phyloP scores from a whole-genome alignment of 1,139 yeast species.

The Yarrowia galli region DNA sequence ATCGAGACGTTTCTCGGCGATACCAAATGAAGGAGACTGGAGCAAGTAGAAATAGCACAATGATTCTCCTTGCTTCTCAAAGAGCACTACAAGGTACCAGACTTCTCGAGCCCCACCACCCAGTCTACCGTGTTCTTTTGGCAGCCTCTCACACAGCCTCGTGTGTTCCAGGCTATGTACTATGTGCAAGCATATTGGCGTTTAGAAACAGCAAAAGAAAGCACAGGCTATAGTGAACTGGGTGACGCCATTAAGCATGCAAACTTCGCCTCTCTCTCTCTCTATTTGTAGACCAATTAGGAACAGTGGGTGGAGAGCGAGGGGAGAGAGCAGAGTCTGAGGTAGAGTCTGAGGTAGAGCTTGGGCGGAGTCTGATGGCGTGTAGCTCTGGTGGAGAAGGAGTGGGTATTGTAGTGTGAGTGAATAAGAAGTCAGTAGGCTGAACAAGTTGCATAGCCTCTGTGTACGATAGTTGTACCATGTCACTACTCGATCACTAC shows the following conservation, averaged over 20 bases:
- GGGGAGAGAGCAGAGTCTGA: background rate
- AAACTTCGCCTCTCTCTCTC: background rate
- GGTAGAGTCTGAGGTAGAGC: background rate
- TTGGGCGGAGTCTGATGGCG: background rate
- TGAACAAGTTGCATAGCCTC: no score
- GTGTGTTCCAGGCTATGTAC: background rate
- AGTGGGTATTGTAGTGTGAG: background rate
- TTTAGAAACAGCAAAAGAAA: background rate
- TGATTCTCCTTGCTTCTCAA: no score
- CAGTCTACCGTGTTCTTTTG: background rate
- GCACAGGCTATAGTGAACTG: background rate
- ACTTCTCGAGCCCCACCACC: no score
- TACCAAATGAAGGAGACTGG: no score
- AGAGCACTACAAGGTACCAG: no score
- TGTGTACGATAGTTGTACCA: no score
- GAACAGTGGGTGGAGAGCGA: background rate
- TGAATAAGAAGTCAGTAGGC: background rate
- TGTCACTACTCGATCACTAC: no score
- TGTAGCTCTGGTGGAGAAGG: constrained; percentile 4
- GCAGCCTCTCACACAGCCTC: constrained; percentile 14
- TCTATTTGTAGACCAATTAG: background rate
- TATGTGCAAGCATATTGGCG: background rate
- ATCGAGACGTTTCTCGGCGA: background rate
- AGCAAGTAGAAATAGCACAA: no score
- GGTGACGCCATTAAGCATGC: constrained; percentile 14